A percentile compares a stretch with the other conserved stretches of the same genome.
Conservation (phyloP, 768 basidiomycete genomes). For the Mrakia hoshinonis region DNA sequence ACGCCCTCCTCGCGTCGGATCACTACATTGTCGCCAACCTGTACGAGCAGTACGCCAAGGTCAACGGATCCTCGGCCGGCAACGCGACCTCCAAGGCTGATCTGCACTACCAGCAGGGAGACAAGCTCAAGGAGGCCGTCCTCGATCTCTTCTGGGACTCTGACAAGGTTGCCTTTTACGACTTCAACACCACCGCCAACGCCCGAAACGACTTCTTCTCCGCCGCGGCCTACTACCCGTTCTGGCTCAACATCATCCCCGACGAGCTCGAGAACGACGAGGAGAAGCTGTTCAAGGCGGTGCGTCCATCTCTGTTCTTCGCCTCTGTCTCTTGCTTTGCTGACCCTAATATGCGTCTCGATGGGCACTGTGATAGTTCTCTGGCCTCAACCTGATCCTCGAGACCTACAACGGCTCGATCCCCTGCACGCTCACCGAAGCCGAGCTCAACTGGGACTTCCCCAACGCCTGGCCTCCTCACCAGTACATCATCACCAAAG, state of each 20-base stretch:
- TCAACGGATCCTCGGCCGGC: conserved; percentile 28
- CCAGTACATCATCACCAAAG: conserved; percentile 60
- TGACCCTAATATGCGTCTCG: too few species aligned
- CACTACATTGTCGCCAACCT: conserved; percentile 45
- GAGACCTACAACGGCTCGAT: conserved; percentile 69
- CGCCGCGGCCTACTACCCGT: conserved; percentile 56
- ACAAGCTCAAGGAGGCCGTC: conserved; percentile 56
- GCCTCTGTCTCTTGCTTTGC: too few species aligned
- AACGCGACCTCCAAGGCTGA: conserved; percentile 35
- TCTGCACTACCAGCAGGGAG: conserved; percentile 53
- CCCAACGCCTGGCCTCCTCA: conserved; percentile 29
- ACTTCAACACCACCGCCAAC: conserved; percentile 64
- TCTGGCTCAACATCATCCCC: conserved; percentile 67
- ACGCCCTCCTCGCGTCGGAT: conserved; percentile 66
- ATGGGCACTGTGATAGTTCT: too few species aligned
- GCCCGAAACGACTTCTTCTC: conserved; percentile 59
- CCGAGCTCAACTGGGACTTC: conserved; percentile 26
- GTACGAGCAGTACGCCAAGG: conserved; percentile 41
- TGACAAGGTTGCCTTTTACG: conserved; percentile 68
- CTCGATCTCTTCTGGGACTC: conserved; percentile 82
- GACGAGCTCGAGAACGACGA: conserved; percentile 53
- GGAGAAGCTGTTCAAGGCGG: conserved; percentile 55
- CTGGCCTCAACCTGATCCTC: conserved; percentile 60
- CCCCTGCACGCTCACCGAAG: conserved; percentile 64
- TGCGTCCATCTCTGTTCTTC: too few species aligned